Evolutionary conservation across 306 rosid genomes (phyloP).

Genomic region (Quercus agrifolia): DNA sequence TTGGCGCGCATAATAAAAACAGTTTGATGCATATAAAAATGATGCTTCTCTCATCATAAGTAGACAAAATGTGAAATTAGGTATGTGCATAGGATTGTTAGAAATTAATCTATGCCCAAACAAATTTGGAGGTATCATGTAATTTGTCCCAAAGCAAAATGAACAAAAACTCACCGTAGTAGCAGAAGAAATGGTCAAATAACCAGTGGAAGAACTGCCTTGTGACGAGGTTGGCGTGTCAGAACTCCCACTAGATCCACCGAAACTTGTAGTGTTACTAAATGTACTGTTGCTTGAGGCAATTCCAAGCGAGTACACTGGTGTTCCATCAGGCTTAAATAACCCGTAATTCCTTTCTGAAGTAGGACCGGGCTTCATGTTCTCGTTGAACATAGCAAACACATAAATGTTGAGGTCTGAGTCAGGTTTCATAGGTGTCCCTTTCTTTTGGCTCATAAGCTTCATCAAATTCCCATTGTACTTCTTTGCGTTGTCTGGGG

Average conservation of each 20-base stretch:
- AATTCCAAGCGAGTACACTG: constrained; percentile 60
- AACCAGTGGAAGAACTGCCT: constrained; percentile 51
- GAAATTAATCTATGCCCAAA: neutral
- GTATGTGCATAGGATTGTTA: too few species aligned
- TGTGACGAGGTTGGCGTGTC: constrained; percentile 34
- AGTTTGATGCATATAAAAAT: too few species aligned
- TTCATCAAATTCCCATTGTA: constrained; percentile 79
- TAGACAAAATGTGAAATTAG: too few species aligned
- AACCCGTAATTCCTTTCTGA: constrained; percentile 93
- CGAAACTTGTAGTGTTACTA: neutral
- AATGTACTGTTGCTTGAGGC: constrained; percentile 15
- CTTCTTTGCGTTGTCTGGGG: constrained; percentile 77
- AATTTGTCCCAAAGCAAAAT: too few species aligned
- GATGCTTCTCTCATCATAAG: too few species aligned
- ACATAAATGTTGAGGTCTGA: constrained; percentile 82
- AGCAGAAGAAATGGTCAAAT: constrained; percentile 76
- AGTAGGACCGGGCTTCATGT: constrained; percentile 92
- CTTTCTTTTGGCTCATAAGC: constrained; percentile 49
- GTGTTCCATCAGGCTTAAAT: constrained; percentile 82
- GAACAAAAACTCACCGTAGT: constrained; percentile 31
- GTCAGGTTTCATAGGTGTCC: constrained; percentile 76
- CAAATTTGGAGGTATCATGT: too few species aligned
- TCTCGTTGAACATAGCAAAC: constrained; percentile 90
- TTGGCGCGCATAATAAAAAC: too few species aligned
- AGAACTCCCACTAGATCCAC: constrained; percentile 9